These are phyloP conservation scores for Aspergillus pseudoviridinutans DNA, from an alignment of 2,329 filamentous ascomycete genomes.

Conservation along the genomic window DNA sequence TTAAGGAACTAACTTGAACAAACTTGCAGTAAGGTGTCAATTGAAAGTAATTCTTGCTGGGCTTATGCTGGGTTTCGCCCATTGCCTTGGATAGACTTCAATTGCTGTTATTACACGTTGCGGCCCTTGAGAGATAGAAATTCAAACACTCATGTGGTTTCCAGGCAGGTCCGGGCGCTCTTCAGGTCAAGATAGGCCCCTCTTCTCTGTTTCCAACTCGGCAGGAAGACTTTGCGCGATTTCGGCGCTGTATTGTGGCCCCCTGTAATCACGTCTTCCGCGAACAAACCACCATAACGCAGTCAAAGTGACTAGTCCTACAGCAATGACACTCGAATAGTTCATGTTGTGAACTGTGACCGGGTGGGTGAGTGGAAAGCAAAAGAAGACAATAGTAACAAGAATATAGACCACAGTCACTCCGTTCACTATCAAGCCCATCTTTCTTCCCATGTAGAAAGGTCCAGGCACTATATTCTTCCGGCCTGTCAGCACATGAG, in stretches of 20 bases:
- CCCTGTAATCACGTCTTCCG: slow-evolving; percentile 27
- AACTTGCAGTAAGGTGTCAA: neutral
- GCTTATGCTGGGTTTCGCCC: too few species aligned
- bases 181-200: neutral
- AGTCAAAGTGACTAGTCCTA: slow-evolving; percentile 32
- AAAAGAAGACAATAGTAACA: slow-evolving; percentile 61
- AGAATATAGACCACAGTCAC: slow-evolving; percentile 56
- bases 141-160: neutral
- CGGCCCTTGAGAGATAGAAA: too few species aligned
- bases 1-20: neutral
- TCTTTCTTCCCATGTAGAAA: slow-evolving; percentile 50
- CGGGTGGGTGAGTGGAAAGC: slow-evolving; percentile 52
- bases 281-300: slow-evolving; percentile 33
- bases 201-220: slow-evolving; percentile 11
- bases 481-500: slow-evolving; percentile 48
- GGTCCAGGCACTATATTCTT: slow-evolving; percentile 51
- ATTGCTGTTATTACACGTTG: too few species aligned
- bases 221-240: slow-evolving; percentile 53
- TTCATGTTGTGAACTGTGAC: slow-evolving; percentile 51
- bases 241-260: slow-evolving; percentile 46
- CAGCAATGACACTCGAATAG: slow-evolving; percentile 41
- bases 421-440: slow-evolving; percentile 51
- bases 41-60: neutral
- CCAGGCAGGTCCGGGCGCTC: neutral
- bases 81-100: neutral